phyloP scores from a whole-genome alignment of 2,329 filamentous ascomycete genomes.

The Fusarium poae region DNA sequence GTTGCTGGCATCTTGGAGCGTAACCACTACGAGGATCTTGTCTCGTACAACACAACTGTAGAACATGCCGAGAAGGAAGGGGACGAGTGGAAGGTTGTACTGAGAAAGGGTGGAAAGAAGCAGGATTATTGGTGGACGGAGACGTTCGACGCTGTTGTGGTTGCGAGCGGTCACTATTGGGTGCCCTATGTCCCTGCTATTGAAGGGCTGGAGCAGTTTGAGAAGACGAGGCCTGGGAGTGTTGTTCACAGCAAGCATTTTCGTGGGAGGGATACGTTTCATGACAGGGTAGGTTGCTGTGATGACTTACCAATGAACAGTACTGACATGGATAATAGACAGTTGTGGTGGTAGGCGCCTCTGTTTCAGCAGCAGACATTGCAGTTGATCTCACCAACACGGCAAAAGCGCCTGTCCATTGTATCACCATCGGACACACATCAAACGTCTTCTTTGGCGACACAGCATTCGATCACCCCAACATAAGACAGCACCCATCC shows the following conservation, averaged over 20 bases:
- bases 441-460: conserved; percentile 69
- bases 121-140: conserved; percentile 74
- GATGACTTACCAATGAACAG: rapidly evolving
- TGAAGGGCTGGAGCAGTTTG: conserved; percentile 62
- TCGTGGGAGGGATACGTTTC: conserved; percentile 60
- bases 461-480: conserved; percentile 70
- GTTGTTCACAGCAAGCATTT: conserved; percentile 69
- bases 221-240: conserved; percentile 60
- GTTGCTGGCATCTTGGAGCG: conserved; percentile 65
- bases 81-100: conserved; percentile 65
- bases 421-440: conserved; percentile 63
- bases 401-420: conserved; percentile 62
- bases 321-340: conserved; percentile 53
- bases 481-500: conserved; percentile 61
- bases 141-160: conserved; percentile 70
- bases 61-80: conserved; percentile 67
- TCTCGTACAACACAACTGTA: conserved; percentile 71
- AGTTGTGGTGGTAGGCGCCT: conserved; percentile 73
- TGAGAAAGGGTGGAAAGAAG: conserved; percentile 55
- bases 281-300: conserved; percentile 56
- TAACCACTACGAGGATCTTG: conserved; percentile 65
- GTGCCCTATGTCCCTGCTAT: conserved; percentile 69
- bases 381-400: conserved; percentile 64
- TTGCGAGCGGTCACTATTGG: conserved; percentile 71
- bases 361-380: conserved; percentile 74